These are phyloP conservation scores for Eucalyptus polyanthemos DNA, from an alignment of 345 rosid genomes.

Conservation along the genomic window DNA sequence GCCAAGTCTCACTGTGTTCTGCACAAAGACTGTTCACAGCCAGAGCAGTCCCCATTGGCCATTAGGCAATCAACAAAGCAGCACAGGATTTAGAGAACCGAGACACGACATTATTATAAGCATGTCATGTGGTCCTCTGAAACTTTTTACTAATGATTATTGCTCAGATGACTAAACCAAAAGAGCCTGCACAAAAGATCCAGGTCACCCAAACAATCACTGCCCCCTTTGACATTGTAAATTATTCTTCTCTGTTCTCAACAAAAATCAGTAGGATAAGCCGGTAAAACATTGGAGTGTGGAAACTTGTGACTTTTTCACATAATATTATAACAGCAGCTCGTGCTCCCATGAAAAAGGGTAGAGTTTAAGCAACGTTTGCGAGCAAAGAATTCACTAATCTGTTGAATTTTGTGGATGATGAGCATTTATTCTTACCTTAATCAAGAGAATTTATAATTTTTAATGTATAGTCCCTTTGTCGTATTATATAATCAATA, in stretches of 20 bases:
- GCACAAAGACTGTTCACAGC: background rate
- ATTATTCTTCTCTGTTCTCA: background rate
- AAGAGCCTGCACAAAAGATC: background rate
- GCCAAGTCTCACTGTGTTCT: background rate
- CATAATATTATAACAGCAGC: background rate
- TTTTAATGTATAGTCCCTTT: background rate
- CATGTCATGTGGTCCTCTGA: background rate
- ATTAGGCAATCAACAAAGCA: background rate
- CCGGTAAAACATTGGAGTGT: background rate
- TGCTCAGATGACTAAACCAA: background rate
- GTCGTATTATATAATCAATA: background rate
- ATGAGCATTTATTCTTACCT: background rate
- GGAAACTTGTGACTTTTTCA: background rate
- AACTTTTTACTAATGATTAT: background rate
- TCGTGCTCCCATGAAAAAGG: background rate
- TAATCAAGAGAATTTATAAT: background rate
- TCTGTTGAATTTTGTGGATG: background rate
- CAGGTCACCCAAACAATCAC: background rate
- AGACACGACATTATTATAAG: background rate
- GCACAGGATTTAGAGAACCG: background rate
- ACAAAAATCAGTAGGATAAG: background rate
- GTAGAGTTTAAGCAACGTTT: background rate
- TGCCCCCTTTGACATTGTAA: background rate
- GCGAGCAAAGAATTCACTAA: background rate
- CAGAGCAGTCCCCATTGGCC: background rate